These are phyloP conservation scores for Starmera quercuum DNA, from an alignment of 805 yeast species.

Conservation along the genomic window DNA sequence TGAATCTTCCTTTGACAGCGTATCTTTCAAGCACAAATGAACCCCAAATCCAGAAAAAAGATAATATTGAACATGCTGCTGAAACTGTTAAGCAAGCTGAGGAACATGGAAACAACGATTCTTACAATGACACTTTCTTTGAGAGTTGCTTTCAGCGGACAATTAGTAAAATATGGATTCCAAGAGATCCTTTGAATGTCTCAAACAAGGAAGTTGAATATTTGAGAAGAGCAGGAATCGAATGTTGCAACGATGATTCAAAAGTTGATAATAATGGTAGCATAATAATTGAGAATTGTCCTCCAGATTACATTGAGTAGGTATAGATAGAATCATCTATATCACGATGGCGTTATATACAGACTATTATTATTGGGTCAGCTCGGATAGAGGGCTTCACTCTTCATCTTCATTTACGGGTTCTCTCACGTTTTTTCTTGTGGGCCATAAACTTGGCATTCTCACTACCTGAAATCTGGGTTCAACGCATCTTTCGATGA, in stretches of 20 bases:
- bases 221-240: constrained; percentile 16
- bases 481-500: constrained; percentile 86
- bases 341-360: no score
- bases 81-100: constrained; percentile 1
- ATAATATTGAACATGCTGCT: not conserved
- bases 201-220: constrained; percentile 8
- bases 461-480: constrained; percentile 85
- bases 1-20: constrained; percentile 27
- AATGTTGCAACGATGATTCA: constrained; percentile 11
- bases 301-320: constrained; percentile 14
- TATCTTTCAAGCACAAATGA: not conserved
- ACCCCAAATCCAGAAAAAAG: not conserved
- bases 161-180: constrained; percentile 16
- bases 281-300: constrained; percentile 10
- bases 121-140: constrained; percentile 16
- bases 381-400: no score
- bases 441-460: constrained; percentile 86
- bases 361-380: no score
- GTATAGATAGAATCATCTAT: not conserved
- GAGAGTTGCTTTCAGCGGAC: constrained; percentile 17
- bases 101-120: not conserved
- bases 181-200: constrained; percentile 12
- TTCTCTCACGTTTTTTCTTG: constrained; percentile 48
- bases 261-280: constrained; percentile 16
- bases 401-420: no score